Percentiles rank a stretch among this genome's conserved stretches.
These are phyloP conservation scores for Eryngium alpinum DNA, from an alignment of 140 eudicot genomes.

Conservation along the genomic window DNA sequence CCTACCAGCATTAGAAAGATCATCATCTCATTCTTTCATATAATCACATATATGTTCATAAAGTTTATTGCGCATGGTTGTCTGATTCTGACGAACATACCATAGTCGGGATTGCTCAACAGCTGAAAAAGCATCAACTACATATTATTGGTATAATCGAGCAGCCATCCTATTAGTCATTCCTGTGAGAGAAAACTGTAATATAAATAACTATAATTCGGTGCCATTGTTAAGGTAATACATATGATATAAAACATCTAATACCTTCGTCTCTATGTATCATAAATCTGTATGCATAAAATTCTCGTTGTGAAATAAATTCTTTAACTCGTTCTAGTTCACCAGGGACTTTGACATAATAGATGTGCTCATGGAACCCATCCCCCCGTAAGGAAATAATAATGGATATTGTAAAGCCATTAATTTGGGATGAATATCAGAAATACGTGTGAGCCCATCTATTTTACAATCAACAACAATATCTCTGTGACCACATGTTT, in stretches of 20 bases:
- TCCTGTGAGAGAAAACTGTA: not conserved
- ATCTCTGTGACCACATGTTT: not conserved
- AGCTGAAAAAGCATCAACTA: not conserved
- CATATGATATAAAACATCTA: too few relatives aligned
- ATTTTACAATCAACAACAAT: not conserved
- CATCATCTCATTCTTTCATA: too few relatives aligned
- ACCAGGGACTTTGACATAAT: too few relatives aligned
- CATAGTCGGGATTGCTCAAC: not conserved
- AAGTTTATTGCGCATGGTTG: not conserved
- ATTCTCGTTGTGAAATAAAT: too few relatives aligned
- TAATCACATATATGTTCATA: not conserved
- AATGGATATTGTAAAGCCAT: not conserved
- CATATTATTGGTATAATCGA: not conserved
- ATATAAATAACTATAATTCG: too few relatives aligned
- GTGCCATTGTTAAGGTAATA: too few relatives aligned
- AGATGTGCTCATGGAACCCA: not conserved
- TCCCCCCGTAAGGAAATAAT: not conserved
- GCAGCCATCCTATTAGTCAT: too few relatives aligned
- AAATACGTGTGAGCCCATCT: not conserved
- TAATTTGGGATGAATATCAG: not conserved
- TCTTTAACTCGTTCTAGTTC: too few relatives aligned
- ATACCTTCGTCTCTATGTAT: too few relatives aligned
- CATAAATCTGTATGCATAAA: too few relatives aligned
- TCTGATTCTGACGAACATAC: not conserved
- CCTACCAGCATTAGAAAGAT: not conserved